Conservation (phyloP, 805 yeast genomes). For the Lipomyces sp. region DNA sequence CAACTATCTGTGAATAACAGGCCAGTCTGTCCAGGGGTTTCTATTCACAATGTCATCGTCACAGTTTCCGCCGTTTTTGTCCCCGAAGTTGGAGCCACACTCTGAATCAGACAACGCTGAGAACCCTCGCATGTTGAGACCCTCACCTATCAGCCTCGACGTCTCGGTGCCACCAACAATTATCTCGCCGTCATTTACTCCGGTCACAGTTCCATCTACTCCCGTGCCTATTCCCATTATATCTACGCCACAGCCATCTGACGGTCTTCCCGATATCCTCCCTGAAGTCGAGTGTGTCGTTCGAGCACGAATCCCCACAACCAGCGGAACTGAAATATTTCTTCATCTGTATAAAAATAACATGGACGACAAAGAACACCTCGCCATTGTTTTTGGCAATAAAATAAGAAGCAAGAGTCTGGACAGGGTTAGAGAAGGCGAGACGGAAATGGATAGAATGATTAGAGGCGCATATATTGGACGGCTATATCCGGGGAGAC, state of each 20-base stretch:
- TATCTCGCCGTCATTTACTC: slow-evolving; percentile 34
- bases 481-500: slow-evolving; percentile 83
- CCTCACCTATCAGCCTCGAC: slow-evolving; percentile 7
- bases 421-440: slow-evolving; percentile 64
- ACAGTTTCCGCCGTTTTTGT: slow-evolving; percentile 33
- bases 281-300: slow-evolving; percentile 88
- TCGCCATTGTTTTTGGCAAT: slow-evolving; percentile 96
- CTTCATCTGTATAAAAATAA: slow-evolving; percentile 86
- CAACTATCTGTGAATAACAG: background rate
- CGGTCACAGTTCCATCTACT: slow-evolving; percentile 31
- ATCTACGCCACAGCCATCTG: slow-evolving; percentile 23
- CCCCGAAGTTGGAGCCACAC: slow-evolving; percentile 29
- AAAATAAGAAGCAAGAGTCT: slow-evolving; percentile 78
- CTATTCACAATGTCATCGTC: slow-evolving; percentile 3
- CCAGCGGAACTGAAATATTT: slow-evolving; percentile 91
- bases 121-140: slow-evolving; percentile 4
- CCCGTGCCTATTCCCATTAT: slow-evolving; percentile 33
- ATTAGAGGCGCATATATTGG: slow-evolving; percentile 98
- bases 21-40: background rate
- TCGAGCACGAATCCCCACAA: slow-evolving; percentile 95
- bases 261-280: slow-evolving; percentile 46
- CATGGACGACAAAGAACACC: slow-evolving; percentile 87
- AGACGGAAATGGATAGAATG: slow-evolving; percentile 91
- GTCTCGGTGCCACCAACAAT: slow-evolving; percentile 15
- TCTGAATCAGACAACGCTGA: background rate